These are phyloP conservation scores for Penicillium desertorum DNA, from an alignment of 495 filamentous ascomycete species.

Conservation along the genomic window DNA sequence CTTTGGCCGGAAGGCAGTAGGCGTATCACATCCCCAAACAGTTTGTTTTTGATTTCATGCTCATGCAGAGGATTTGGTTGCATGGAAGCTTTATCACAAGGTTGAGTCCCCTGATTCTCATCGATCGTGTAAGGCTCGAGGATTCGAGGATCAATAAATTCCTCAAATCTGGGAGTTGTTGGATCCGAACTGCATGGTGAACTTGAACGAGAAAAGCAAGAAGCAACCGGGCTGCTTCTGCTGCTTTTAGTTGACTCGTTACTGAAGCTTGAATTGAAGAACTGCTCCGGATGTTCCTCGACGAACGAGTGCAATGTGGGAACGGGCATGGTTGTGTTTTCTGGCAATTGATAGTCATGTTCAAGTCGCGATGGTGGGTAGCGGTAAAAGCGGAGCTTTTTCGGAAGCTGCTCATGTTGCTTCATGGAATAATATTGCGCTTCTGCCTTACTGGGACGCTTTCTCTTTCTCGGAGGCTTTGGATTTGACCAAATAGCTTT, in stretches of 20 bases:
- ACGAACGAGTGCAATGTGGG: conserved; percentile 8
- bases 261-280: conserved; percentile 5
- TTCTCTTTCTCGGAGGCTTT: conserved; percentile 19
- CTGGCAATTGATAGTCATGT: conserved; percentile 2
- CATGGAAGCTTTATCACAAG: too few species aligned
- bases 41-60: too few species aligned
- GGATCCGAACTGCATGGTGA: too few species aligned
- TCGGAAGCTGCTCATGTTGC: conserved; percentile 3
- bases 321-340: conserved; percentile 12
- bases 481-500: conserved; percentile 23
- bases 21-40: too few species aligned
- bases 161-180: too few species aligned
- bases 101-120: too few species aligned
- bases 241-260: conserved; percentile 13
- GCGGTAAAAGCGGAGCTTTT: conserved; percentile 20
- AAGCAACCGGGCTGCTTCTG: conserved; percentile 13
- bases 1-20: too few species aligned
- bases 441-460: conserved; percentile 15
- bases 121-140: too few species aligned
- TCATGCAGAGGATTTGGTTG: too few species aligned
- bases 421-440: conserved; percentile 7
- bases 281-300: conserved; percentile 15
- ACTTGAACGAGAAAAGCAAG: conserved; percentile 10
- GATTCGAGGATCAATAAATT: too few species aligned
- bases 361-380: conserved; percentile 15